Evolutionary conservation across 2,329 filamentous ascomycete genomes (phyloP), one percentile per base, ranked within the genome.

Genomic region (Rhynchosporium agropyri): DNA sequence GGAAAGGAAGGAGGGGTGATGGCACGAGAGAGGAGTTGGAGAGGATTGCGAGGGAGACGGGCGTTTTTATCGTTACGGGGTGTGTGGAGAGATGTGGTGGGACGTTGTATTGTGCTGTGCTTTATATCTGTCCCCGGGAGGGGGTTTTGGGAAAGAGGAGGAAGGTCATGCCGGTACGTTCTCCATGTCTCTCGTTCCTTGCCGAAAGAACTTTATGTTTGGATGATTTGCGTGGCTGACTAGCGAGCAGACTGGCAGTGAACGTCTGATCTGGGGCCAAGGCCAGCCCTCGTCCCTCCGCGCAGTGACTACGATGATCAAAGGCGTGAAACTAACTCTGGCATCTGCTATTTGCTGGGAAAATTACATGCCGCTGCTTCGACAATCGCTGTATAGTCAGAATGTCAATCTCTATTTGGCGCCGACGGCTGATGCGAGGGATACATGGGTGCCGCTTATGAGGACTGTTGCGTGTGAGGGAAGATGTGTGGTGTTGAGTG

Each of bases 291-390:
- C 85, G 0, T 95, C 91, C 3, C 82, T 97, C 33, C 85, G 86
- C 66, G 93, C 92, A 3, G 86, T 97, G 0, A 89, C 86, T 31
- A 92, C 92, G 0, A 85, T 81, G 29, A 92, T 97, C 74, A 88
- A 89, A 65, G 92, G 91, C 56, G 84, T 92, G 2, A 87, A 86
- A 67, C 78, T 97, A 64, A 94, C 91, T 62, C 83, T 97, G 64
- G 93, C 89, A 0, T 87, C 90, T 3, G 94, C 92, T 3, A 96
- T 98, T 68, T 97, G 93, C 80, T 97, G 93, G 93, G 93, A 98
- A 76, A 97, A 91, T 76, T 96, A 94, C 78, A 97, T 97, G 92
- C 93, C 93, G 0, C 79, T 97, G 20, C 80, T 97, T 7, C 85
- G 94, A 20, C 90, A 96, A 74, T 83, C 86, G 15, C 81, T 97